These are phyloP conservation scores for Patellaria atrata DNA, from an alignment of 495 filamentous ascomycete species.

Conservation along the genomic window DNA sequence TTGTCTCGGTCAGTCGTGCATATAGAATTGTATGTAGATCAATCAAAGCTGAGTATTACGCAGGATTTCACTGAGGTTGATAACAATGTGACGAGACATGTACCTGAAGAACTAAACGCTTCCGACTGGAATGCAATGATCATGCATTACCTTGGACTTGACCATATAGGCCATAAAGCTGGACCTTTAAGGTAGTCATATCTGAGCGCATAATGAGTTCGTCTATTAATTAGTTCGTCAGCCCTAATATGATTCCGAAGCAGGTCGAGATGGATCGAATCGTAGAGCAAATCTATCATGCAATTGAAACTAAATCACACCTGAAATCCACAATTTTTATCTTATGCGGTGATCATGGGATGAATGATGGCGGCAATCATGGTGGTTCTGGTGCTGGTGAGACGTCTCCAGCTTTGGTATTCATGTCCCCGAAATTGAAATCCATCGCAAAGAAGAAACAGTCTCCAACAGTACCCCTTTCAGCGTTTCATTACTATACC, in stretches of 20 bases:
- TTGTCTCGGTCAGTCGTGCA: slow-evolving; percentile 70
- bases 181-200: slow-evolving; percentile 59
- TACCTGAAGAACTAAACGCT: slow-evolving; percentile 55
- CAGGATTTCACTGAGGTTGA: slow-evolving; percentile 98
- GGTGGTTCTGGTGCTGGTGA: slow-evolving; percentile 86
- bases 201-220: background rate
- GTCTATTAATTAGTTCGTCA: slow-evolving; percentile 23
- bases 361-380: slow-evolving; percentile 98
- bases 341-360: slow-evolving; percentile 87
- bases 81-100: slow-evolving; percentile 88
- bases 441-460: slow-evolving; percentile 32
- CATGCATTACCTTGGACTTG: slow-evolving; percentile 87
- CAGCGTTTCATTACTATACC: slow-evolving; percentile 62
- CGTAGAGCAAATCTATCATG: slow-evolving; percentile 57
- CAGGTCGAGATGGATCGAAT: slow-evolving; percentile 89
- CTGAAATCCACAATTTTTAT: slow-evolving; percentile 69
- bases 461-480: slow-evolving; percentile 23
- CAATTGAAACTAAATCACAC: slow-evolving; percentile 53
- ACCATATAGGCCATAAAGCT: slow-evolving; percentile 95
- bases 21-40: slow-evolving; percentile 9
- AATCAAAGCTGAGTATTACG: slow-evolving; percentile 17
- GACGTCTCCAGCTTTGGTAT: slow-evolving; percentile 82
- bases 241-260: slow-evolving; percentile 82
- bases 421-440: slow-evolving; percentile 77
- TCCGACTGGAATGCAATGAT: slow-evolving; percentile 89